Evolutionary conservation across 768 basidiomycete species (phyloP).

Genomic region (Podaxis mareebaensis): DNA sequence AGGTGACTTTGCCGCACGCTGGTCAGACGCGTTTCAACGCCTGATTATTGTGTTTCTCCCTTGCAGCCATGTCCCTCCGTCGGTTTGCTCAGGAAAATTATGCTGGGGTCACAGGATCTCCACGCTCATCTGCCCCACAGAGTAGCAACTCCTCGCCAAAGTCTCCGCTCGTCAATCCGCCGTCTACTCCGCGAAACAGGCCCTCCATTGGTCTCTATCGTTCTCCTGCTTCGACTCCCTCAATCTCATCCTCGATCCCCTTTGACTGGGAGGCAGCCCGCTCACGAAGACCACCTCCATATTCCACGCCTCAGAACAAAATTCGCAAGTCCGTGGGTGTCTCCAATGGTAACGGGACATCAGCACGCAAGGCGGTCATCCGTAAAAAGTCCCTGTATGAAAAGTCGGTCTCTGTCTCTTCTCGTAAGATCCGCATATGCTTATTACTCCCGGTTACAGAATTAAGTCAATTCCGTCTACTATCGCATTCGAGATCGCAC

Average conservation of each 20-base stretch:
- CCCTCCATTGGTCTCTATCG: constrained; percentile 54
- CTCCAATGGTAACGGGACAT: constrained; percentile 28
- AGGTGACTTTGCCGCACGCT: background rate
- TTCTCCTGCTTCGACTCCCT: constrained; percentile 67
- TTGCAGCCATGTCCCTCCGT: constrained; percentile 50
- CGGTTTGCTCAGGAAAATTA: constrained; percentile 57
- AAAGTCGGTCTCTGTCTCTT: constrained; percentile 41
- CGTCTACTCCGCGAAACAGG: constrained; percentile 47
- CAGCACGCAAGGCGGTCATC: constrained; percentile 54
- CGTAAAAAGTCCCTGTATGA: constrained; percentile 67
- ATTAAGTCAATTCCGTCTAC: constrained; percentile 66
- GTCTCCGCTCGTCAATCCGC: constrained; percentile 31
- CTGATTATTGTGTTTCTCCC: background rate
- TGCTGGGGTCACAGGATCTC: constrained; percentile 26
- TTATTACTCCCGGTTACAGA: constrained; percentile 33
- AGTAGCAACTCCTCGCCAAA: constrained; percentile 23
- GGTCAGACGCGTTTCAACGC: constrained; percentile 19
- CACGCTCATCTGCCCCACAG: constrained; percentile 38
- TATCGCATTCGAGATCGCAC: constrained; percentile 75
- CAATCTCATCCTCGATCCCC: constrained; percentile 71
- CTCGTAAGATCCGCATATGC: background rate
- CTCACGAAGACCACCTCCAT: constrained; percentile 70
- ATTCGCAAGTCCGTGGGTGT: constrained; percentile 41
- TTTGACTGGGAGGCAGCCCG: constrained; percentile 90
- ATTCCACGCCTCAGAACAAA: constrained; percentile 58